These are phyloP conservation scores for Pseudonitzschia multistriata DNA, from an alignment of 108 stramenopile genomes.

Conservation along the genomic window DNA sequence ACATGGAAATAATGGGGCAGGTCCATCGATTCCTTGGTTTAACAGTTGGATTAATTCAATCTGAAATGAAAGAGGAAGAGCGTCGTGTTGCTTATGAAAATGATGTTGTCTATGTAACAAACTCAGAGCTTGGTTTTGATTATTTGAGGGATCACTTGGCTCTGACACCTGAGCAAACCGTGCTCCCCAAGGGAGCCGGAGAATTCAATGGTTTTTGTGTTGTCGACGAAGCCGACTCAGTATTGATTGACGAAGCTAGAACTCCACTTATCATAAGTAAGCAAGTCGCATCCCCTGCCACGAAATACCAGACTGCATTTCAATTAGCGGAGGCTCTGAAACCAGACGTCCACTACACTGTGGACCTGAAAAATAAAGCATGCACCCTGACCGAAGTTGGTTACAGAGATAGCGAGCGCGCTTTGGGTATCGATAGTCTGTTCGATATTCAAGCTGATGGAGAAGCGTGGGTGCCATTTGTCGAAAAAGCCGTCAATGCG, in stretches of 20 bases:
- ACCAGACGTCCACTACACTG: conserved; percentile 83
- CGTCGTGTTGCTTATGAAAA: conserved; percentile 82
- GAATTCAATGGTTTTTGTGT: conserved; percentile 88
- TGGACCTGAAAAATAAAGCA: conserved; percentile 91
- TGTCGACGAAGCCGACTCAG: conserved; percentile 96
- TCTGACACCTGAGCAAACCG: conserved; percentile 73
- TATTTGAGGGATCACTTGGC: conserved; percentile 90
- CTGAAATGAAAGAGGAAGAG: conserved; percentile 79
- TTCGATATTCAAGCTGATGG: conserved; percentile 80
- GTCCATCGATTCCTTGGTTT: conserved; percentile 91
- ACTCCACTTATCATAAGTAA: conserved; percentile 95
- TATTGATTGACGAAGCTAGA: conserved; percentile 95
- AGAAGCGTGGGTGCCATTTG: conserved; percentile 87
- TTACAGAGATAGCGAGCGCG: conserved; percentile 81
- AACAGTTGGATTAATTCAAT: conserved; percentile 91
- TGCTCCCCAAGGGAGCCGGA: conserved; percentile 64
- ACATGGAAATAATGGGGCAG: conserved; percentile 95
- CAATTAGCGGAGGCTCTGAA: conserved; percentile 81
- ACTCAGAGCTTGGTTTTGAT: conserved; percentile 95
- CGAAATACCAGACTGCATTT: conserved; percentile 78
- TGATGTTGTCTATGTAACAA: conserved; percentile 95
- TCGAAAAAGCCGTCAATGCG: conserved; percentile 89
- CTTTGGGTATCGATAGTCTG: conserved; percentile 78
- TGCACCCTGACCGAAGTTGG: conserved; percentile 87
- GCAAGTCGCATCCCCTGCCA: conserved; percentile 81